Conservation (phyloP, 306 rosid species). For the Vicia villosa region DNA sequence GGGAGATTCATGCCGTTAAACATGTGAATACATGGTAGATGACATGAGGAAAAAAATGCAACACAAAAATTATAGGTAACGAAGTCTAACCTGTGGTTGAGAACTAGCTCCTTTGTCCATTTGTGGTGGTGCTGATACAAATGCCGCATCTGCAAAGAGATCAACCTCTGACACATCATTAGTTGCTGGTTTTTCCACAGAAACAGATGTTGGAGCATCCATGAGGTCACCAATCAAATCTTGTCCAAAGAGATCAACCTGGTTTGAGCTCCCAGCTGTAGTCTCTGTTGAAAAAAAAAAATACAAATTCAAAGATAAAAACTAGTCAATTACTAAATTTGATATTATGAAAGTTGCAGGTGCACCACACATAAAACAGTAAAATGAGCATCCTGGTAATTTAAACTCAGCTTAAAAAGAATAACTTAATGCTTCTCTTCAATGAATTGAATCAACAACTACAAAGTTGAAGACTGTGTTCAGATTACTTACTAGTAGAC, state of each 20-base stretch:
- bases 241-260: conserved; percentile 79
- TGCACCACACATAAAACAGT: conserved; percentile 19
- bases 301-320: conserved; percentile 27
- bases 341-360: conserved; percentile 31
- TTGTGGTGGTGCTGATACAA: conserved; percentile 74
- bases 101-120: conserved; percentile 60
- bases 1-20: conserved; percentile 27
- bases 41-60: not conserved
- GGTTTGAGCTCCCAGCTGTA: conserved; percentile 65
- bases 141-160: conserved; percentile 91
- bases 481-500: conserved; percentile 67
- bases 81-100: conserved; percentile 60
- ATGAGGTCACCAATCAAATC: conserved; percentile 85
- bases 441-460: conserved; percentile 27
- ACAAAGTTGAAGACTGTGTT: conserved; percentile 17
- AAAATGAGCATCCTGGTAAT: conserved; percentile 24
- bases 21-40: not conserved
- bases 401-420: conserved; percentile 23
- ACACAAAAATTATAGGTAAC: not conserved
- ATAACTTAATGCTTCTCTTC: conserved; percentile 23
- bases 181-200: conserved; percentile 57
- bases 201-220: conserved; percentile 76
- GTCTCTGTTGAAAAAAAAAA: conserved; percentile 60
- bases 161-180: conserved; percentile 69
- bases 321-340: conserved; percentile 19